phyloP scores from a whole-genome alignment of 331 rosid genomes.

The Ulmus americana region DNA sequence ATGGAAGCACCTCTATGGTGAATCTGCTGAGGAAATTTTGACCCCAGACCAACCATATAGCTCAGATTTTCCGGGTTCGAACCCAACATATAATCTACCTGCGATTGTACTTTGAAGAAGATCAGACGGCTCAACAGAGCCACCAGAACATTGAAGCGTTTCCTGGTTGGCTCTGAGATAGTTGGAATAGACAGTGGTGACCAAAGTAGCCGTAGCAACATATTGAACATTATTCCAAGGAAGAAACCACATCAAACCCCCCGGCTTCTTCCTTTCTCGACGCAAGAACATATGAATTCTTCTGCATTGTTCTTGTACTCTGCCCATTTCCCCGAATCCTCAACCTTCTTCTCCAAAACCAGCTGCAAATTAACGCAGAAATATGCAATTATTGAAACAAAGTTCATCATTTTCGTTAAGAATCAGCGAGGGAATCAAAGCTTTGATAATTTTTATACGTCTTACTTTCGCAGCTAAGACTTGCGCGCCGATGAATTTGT shows the following conservation, averaged over 20 bases:
- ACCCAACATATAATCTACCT: conserved; percentile 57
- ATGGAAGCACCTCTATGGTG: conserved; percentile 78
- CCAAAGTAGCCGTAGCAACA: conserved; percentile 42
- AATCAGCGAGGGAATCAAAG: no score
- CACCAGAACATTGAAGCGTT: conserved; percentile 24
- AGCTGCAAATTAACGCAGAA: conserved; percentile 32
- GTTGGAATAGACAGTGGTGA: conserved; percentile 37
- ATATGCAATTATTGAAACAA: no score
- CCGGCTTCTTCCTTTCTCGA: conserved; percentile 35
- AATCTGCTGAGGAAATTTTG: conserved; percentile 36
- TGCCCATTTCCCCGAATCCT: conserved; percentile 20
- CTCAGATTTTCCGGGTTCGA: conserved; percentile 43
- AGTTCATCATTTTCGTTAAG: no score
- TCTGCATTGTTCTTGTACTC: conserved; percentile 39
- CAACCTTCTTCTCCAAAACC: conserved; percentile 37
- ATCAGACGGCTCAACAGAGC: not conserved
- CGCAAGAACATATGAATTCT: conserved; percentile 42
- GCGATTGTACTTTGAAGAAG: conserved; percentile 21
- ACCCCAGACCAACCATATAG: conserved; percentile 67
- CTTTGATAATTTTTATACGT: not conserved
- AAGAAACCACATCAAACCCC: conserved; percentile 47
- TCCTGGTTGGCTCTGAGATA: conserved; percentile 25
- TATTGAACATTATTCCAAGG: conserved; percentile 45
- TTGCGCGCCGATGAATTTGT: conserved; percentile 45
- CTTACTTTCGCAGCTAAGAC: conserved; percentile 40